Base-by-base conservation (phyloP, 352 stramenopile species). In the Albugo laibachii region DNA sequence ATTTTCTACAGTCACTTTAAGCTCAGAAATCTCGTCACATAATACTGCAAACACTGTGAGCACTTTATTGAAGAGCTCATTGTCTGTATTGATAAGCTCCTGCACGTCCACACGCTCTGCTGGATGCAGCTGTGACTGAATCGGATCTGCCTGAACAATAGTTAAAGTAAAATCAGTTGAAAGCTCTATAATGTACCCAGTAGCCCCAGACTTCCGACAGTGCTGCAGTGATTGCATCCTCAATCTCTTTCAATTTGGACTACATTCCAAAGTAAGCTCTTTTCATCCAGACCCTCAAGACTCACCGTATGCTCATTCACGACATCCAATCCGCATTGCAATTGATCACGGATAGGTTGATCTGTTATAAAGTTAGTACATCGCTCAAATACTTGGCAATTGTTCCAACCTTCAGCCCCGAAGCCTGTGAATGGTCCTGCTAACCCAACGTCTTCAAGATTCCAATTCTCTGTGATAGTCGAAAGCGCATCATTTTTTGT, bases 201-300 rank as follows among this genome's bases (percentile, higher is more conserved):
- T 92, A 88, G 48, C 76, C 78, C 78, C 78, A 92, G 6, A 92
- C 75, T 72, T 92, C 78, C 11, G 78, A 92, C 77, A 91, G 87
- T 6, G 77, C 74, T 0, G 73, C 70, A 13, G 75, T 87, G 50
- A 92, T 80, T 0, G 74, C 75, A 41, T 91, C 75, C 53, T 91
- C 78, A 46, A 91, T 87, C 36, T 87, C 78, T 54, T 88, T 87
- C 18, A 91, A 53, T 53, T 84, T 87, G 5, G 69, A 78, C 73
- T 88, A 21, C 16, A 24, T 43, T 24, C 20, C 16, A 43, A 3
- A 24, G 8, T 24, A 8, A 43, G 38, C 38, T 43, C 8, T 10
- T 43, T 43, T 43, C 38, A 43, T 19, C 20, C 3, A 24, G 38
- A 43, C 38, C 8, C 38, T 43, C 20, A 36, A n/a, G 2, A 20